Evolutionary conservation across 2,329 filamentous ascomycete genomes (phyloP), one percentile per base, ranked within the genome.

Genomic region (Didymella exigua): DNA sequence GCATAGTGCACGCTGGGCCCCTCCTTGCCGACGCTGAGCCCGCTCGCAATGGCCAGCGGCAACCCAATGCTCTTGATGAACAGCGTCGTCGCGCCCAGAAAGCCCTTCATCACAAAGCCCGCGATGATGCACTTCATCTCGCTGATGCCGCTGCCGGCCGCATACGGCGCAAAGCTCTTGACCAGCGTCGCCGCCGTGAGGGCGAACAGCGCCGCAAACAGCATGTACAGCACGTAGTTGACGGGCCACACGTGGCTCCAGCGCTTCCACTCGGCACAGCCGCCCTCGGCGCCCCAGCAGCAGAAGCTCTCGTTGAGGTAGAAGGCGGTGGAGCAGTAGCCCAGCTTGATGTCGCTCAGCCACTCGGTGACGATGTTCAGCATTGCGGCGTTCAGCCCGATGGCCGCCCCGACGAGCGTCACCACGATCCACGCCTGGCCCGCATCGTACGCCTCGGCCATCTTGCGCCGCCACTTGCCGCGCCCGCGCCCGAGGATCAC

Each of bases 81-180:
- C 27, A 99, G 80, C 5, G 95, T 98, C 85, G 91, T 92, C 66
- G 89, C 88, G 18, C 93, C 92, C 14, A 99, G 82, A 70, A 99
- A 99, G 0, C 93, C 95, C 76, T 98, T 97, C 95, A 99, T 99
- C 44, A 98, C 91, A 73, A 99, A 99, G 3, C 95, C 95, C 4
- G 93, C 95, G 70, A 99, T 96, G 71, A 99, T 98, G 76, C 92
- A 96, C 77, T 99, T 99, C 82, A 99, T 99, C 78, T 99, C 95
- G 11, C 92, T 97, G 54, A 99, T 99, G 34, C 95, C 95, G 11
- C 91, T 96, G 14, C 95, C 95, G 29, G 95, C 95, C 10, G 95
- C 95, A 73, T 99, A 99, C 0, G 95, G 95, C 4, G 95, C 93
- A 75, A 95, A 98, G 1, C 86, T 87, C 73, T 91, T 95, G 70